Evolutionary conservation across 2,329 filamentous ascomycete species (phyloP), one percentile per base, ranked within the genome.

Genomic region (Helminthosporium solani): DNA sequence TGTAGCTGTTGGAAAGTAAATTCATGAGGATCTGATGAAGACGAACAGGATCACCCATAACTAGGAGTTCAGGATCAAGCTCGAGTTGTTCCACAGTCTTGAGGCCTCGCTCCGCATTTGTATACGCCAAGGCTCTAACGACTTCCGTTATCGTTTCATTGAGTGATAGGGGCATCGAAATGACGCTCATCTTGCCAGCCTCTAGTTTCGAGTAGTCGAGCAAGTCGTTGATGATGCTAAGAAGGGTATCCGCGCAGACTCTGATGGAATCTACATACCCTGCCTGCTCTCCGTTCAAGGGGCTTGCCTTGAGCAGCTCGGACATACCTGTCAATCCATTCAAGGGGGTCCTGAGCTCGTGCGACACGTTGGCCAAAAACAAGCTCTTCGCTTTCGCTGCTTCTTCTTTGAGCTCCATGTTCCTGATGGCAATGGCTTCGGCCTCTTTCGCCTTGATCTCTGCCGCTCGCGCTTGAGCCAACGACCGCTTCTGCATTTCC

Each of bases 1-100:
- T 96, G 70, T 96, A 86, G 63, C 88, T 92, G 73, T 96, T 96
- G 52, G 87, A 88, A 34, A 96, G 87, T 20, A 96, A 79, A 61
- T 96, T 96, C 56, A 88, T 88, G 25, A 78, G 56, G 30, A 78
- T 75, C 34, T 78, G 75, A 51, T 78, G 75, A 3, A 78, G 57
- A n/a, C 75, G 68, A 2, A 78, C 74, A 2, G 75, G 75, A 51
- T 78, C 76, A 8, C 75, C 75, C 67, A 78, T 72, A 8, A 78
- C 75, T 6, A 76, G 68, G 45, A 82, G 70, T 38, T 81, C 73
- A 1, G 77, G 73, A 40, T 83, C 78, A 4, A 84, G 71, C 18
- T 84, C 68, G 1, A 78, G 63, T 37, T 76, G 67, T 49, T 84
- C 79, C 14, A 83, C 76, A 0, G 81, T 85, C 56, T 80, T 72